Base-by-base conservation (phyloP, 1,284 basidiomycete genomes). In the Entoloma clypeatum region DNA sequence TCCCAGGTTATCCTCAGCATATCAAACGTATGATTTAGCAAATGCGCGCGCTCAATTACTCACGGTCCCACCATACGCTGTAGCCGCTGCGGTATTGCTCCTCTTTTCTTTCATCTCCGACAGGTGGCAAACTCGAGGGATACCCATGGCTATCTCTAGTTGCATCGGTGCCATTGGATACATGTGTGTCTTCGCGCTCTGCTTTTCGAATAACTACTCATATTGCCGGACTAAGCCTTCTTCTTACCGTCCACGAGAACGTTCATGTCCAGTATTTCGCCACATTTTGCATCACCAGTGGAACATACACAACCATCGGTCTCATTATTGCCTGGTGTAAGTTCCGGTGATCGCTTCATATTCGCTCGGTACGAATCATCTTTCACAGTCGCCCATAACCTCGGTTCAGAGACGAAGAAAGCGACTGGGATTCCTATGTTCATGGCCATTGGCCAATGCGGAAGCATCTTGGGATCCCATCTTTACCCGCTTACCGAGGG, bases 41-140 rank as follows among this genome's bases (percentile, higher is more conserved):
- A 59, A 62, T 43, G 64, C 66, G 10, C 41, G 49, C 13, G 79
- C 82, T 0, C 83, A 87, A 49, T 57, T 87, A 4, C 65, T 86
- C 51, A 86, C 89, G 0, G 87, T 92, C 5, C 90, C 90, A 3
- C 88, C 89, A 11, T 91, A 91, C 53, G 85, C 79, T 2, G 77
- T 81, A 8, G 79, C 86, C 0, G 75, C 85, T 4, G 64, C 81
- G 3, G 70, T 87, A 33, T 71, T 93, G 53, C 63, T 81, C n/a
- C 47, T 69, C 3, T 68, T 81, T 36, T 81, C 81, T 1, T 79
- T 75, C 47, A 62, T 66, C 14, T 92, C 90, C 4, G 91, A 94
- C 61, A 68, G 75, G 38, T 55, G 78, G 5, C 87, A 90, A 60
- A 78, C 65, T 38, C 77, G 90, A 44, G 91, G 89, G 1, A 48